A percentile compares a stretch with the other conserved stretches of the same genome.
Conservation (phyloP, 441 rosid genomes). For the Aquilaria agallochum region DNA sequence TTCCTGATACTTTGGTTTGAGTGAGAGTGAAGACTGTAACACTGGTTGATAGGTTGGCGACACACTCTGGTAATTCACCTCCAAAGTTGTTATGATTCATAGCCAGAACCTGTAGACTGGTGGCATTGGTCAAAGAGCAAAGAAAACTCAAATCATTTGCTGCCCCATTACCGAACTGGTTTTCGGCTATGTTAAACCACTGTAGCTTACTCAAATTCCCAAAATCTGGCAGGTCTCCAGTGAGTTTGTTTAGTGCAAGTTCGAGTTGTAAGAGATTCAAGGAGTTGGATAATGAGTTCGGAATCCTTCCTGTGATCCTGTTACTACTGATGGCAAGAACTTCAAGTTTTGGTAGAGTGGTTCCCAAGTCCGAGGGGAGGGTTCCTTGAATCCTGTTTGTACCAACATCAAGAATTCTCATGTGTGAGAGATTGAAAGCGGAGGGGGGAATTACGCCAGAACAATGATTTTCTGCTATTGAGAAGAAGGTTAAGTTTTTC, state of each 20-base stretch:
- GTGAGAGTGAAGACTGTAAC: not conserved
- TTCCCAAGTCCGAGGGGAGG: constrained; percentile 2
- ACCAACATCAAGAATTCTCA: not conserved
- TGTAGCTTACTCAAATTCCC: not conserved
- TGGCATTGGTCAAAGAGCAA: constrained; percentile 19
- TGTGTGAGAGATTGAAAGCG: constrained; percentile 3
- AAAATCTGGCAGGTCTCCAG: constrained; percentile 10
- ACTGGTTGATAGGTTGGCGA: constrained; percentile 17
- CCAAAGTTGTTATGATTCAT: constrained; percentile 3
- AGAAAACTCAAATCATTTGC: constrained; percentile 19
- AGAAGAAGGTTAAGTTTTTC: not conserved
- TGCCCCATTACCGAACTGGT: constrained; percentile 18
- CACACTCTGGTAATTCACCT: constrained; percentile 19
- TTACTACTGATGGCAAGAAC: not conserved
- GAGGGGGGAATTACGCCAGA: constrained; percentile 8
- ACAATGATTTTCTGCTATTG: constrained; percentile 3
- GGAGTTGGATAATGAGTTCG: not conserved
- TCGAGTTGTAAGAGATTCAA: not conserved
- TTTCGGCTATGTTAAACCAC: not conserved
- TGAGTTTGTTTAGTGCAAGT: not conserved
- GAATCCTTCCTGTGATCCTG: not conserved
- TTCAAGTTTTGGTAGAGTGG: constrained; percentile 4
- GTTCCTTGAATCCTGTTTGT: not conserved
- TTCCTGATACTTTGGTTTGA: not conserved
- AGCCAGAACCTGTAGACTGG: not conserved